Conservation (phyloP, 2,329 filamentous ascomycete genomes). For the Fusarium pseudoanthophilum region DNA sequence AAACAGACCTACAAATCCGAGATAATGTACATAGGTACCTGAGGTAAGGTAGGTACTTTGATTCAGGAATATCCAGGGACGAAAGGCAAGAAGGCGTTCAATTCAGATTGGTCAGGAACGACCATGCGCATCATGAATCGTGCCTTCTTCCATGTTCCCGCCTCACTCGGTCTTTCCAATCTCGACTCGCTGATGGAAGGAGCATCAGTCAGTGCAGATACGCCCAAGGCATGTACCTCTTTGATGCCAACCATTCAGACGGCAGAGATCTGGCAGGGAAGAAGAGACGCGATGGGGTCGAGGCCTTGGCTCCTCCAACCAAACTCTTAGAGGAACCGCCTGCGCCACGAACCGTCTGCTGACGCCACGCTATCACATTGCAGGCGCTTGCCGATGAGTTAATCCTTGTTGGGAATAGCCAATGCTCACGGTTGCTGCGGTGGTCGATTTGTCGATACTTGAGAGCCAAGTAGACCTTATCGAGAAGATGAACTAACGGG, state of each 20-base stretch:
- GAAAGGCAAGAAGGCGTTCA: not conserved
- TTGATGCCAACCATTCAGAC: conserved; percentile 13
- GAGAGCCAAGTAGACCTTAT: conserved; percentile 10
- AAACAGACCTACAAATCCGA: not conserved
- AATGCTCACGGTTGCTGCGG: conserved; percentile 1
- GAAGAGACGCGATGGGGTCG: conserved; percentile 1
- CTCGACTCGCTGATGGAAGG: conserved; percentile 27
- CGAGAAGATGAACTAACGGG: conserved; percentile 2
- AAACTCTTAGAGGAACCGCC: conserved; percentile 14
- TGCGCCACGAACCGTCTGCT: conserved; percentile 30
- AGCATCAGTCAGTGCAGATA: conserved; percentile 15
- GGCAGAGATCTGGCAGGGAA: conserved; percentile 13
- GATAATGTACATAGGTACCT: not conserved
- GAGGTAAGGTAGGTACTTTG: not conserved
- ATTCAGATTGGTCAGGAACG: not conserved
- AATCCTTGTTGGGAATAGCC: conserved; percentile 30
- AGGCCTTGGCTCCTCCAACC: conserved; percentile 27
- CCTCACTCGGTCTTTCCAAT: conserved; percentile 19
- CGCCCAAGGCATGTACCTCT: conserved; percentile 22
- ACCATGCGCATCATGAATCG: conserved; percentile 17
- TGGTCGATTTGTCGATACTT: conserved; percentile 27
- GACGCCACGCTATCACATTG: conserved; percentile 37
- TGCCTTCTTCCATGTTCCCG: conserved; percentile 4
- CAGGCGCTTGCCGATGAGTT: conserved; percentile 25
- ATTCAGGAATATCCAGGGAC: not conserved